Base-by-base conservation (phyloP, 345 rosid species). In the Pistacia atlantica region DNA sequence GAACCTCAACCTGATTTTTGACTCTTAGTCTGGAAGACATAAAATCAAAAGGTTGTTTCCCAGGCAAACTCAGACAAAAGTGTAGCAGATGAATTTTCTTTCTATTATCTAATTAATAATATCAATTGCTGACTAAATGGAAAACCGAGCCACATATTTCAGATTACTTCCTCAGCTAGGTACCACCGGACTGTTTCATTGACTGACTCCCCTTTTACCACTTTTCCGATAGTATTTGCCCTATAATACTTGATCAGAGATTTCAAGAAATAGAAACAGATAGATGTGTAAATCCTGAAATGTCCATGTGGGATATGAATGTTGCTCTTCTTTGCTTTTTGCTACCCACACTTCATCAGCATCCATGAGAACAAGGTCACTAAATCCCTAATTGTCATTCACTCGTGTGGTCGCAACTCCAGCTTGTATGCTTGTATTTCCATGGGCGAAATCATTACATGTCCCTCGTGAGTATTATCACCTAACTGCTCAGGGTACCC, bases 351-450 rank as follows among this genome's bases (percentile, higher is more conserved):
- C 62, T 58, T 67, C 45, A 48, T 58, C 42, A 63, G 58, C 51
- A 84, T 48, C 69, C 20, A 48, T 64, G 72, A 18, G 69, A 31
- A 25, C 6, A 10, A 12, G 1, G 51, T 8, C 69, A 48, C 37
- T 13, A 49, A 67, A 69, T 59, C 22, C 16, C 63, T 62, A 33
- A 35, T 65, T 38, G n/a, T 60, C 35, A 52, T 51, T 85, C 76
- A 85, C 72, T 79, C 75, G 59, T 80, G 73, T 31, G 95, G 90
- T 82, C 84, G 85, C 75, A 96, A 72, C 69, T 91, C 97, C 82
- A 96, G 84, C 86, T 92, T 96, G 88, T 92, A 96, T 33, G 99
- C 94, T 79, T 89, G 95, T 81, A 96, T 84, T 85, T 96, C 99
- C 99, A 94, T 96, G 62, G 98, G 97, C 69, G 94, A 81, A 61